phyloP scores from a whole-genome alignment of 2,329 filamentous ascomycete genomes.

The Apiospora sp. region DNA sequence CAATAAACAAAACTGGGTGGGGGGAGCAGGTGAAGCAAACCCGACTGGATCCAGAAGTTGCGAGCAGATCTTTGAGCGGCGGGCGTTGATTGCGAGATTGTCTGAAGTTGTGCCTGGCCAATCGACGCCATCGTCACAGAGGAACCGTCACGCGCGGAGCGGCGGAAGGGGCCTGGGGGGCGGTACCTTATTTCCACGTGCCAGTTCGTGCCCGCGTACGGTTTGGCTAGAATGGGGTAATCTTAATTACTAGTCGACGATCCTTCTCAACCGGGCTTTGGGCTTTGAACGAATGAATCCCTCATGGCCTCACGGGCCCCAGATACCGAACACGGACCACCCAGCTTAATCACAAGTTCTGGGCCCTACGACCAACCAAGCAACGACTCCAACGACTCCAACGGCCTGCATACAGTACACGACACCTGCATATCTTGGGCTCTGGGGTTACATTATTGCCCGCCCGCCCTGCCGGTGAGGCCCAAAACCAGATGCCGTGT shows the following conservation, averaged over 20 bases:
- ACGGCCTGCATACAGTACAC: not conserved
- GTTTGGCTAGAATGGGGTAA: not conserved
- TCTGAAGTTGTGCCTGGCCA: not conserved
- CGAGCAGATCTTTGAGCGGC: not conserved
- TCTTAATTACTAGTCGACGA: conserved; percentile 1
- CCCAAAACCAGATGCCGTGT: not conserved
- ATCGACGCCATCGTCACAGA: not conserved
- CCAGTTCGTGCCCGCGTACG: not conserved
- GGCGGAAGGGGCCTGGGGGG: too few species aligned
- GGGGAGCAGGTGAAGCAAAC: not conserved
- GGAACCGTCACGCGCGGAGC: not conserved
- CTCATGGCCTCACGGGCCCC: not conserved
- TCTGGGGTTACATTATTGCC: not conserved
- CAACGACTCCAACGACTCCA: not conserved
- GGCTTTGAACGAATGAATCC: not conserved
- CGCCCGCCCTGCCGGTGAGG: not conserved
- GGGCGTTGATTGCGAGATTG: not conserved
- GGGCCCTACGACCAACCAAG: not conserved
- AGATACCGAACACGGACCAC: not conserved
- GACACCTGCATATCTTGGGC: not conserved
- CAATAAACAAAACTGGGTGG: not conserved
- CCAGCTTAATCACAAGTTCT: not conserved
- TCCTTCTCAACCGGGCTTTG: not conserved
- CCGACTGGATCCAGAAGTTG: not conserved
- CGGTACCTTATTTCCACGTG: not conserved